Evolutionary conservation across 108 stramenopile species (phyloP).

Genomic region (Skeletonema tropicum): DNA sequence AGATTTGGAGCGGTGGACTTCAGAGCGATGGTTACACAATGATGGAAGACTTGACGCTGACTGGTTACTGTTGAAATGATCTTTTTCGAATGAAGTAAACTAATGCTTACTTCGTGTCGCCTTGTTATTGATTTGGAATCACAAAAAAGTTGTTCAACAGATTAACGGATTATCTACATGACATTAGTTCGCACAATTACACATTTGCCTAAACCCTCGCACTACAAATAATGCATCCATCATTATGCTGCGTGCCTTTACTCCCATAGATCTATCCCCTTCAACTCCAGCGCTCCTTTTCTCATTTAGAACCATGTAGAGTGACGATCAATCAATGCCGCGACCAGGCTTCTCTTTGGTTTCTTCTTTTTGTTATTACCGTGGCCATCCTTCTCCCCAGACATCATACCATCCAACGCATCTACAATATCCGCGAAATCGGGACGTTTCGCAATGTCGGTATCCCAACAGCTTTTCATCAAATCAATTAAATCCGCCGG

Average conservation of each 20-base stretch:
- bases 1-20: too few relatives aligned
- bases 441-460: constrained; percentile 69
- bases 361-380: constrained; percentile 49
- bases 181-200: too few relatives aligned
- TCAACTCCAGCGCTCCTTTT: not conserved
- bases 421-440: constrained; percentile 73
- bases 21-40: too few relatives aligned
- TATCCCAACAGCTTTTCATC: constrained; percentile 79
- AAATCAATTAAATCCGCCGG: constrained; percentile 80
- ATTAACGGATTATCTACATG: too few relatives aligned
- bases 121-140: too few relatives aligned
- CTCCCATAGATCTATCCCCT: not conserved
- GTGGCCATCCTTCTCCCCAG: constrained; percentile 70
- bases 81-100: too few relatives aligned
- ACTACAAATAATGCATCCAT: too few relatives aligned
- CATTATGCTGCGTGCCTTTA: not conserved
- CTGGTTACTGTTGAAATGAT: too few relatives aligned
- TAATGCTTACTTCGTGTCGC: too few relatives aligned
- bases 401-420: constrained; percentile 62
- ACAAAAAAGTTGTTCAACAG: too few relatives aligned
- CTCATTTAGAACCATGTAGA: constrained; percentile 88
- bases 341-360: constrained; percentile 43
- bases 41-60: too few relatives aligned
- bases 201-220: too few relatives aligned
- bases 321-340: constrained; percentile 84